Evolutionary conservation across 2,329 filamentous ascomycete genomes (phyloP).

Genomic region (Aspergillus novoparasiticus): DNA sequence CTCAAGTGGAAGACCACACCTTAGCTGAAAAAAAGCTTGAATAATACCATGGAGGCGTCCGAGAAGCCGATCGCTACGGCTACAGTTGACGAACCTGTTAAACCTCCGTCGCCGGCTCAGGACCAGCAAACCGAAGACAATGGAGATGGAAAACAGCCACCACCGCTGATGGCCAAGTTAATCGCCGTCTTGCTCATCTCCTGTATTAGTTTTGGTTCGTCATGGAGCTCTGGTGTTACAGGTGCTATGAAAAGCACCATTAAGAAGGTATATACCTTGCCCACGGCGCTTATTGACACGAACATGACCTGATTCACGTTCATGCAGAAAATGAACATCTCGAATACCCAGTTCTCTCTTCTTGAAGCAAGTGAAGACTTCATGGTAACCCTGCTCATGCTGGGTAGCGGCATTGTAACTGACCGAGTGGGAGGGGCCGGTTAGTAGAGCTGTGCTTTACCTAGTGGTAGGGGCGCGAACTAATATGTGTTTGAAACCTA

Average conservation of each 20-base stretch:
- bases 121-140: neutral
- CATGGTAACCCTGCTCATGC: constrained; percentile 60
- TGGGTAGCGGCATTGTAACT: constrained; percentile 58
- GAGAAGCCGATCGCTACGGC: neutral
- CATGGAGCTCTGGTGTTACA: constrained; percentile 63
- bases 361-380: constrained; percentile 65
- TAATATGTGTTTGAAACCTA: constrained; percentile 12
- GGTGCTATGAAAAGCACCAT: constrained; percentile 64
- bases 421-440: constrained; percentile 62
- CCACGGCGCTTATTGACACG: neutral
- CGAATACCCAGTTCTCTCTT: constrained; percentile 62
- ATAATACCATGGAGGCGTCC: neutral
- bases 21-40: neutral
- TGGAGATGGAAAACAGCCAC: constrained; percentile 23
- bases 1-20: neutral
- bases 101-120: neutral
- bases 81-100: neutral
- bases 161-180: constrained; percentile 38
- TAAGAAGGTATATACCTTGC: constrained; percentile 50
- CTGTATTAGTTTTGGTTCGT: constrained; percentile 60
- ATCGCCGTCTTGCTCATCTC: constrained; percentile 48
- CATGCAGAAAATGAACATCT: constrained; percentile 54
- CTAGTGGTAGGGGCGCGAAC: neutral
- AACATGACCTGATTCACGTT: neutral
- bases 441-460: constrained; percentile 19